Evolutionary conservation across 2,329 filamentous ascomycete genomes (phyloP), one percentile per base, ranked within the genome.

Genomic region (Ramularia endophylla): DNA sequence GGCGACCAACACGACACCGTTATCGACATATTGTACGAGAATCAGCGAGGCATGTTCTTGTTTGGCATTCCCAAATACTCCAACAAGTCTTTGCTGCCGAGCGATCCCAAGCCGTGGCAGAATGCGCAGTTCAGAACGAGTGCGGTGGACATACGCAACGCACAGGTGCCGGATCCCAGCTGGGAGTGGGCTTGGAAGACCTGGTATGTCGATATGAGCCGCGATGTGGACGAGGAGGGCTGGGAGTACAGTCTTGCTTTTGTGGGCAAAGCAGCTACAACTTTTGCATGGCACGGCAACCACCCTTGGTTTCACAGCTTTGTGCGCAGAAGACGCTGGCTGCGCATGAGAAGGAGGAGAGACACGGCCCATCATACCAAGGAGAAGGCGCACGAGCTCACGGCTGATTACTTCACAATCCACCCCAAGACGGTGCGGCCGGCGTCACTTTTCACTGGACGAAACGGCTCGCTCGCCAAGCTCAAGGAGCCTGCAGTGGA

Each of bases 171-270:
- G 0, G 92, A 98, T 60, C 92, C 92, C 5, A 87, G 83, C 48
- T 98, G 92, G 92, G 81, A 87, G 60, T 98, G 92, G 92, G 80
- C 73, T 8, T 84, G 80, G 80, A 75, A 75, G 59, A 74, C 72
- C 29, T 84, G 80, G 80, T 83, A 83, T 59, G 80, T 83, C 20
- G 80, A 84, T 69, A 87, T 75, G 87, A 90, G 70, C n/a, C 77
- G 83, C 2, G 83, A 84, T 44, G 80, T 85, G 8, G 92, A 97
- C 57, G 83, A 90, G 48, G 85, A 90, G 48, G 92, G 92, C 3
- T 98, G 92, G 92, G 84, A 94, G 61, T 98, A 98, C 65, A 92
- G 87, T 12, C 88, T 95, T 61, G 83, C 85, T 51, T 98, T 97
- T 60, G 48, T 51, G 2, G 59, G 62, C 27, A 62, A 64, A 20